Percentiles rank a stretch among this genome's conserved stretches.
phyloP scores from a whole-genome alignment of 2,329 filamentous ascomycete genomes.

The Chalaropsis thielavioides region DNA sequence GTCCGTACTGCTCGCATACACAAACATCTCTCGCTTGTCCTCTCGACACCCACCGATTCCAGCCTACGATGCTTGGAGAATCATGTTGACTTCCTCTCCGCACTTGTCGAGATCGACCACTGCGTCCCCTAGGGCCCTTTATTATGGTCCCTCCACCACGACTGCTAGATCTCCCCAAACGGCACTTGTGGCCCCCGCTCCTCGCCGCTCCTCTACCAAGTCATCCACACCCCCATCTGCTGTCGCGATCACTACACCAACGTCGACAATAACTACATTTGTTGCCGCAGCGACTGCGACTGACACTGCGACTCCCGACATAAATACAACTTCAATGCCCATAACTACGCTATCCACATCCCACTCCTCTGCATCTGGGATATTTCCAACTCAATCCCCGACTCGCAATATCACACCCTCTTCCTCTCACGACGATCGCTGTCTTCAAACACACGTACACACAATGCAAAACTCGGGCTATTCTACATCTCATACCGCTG shows the following conservation, averaged over 20 bases:
- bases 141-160: constrained; percentile 16
- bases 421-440: neutral
- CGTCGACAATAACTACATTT: neutral
- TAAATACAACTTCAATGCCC: neutral
- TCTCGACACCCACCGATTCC: neutral
- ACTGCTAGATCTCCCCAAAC: constrained; percentile 14
- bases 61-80: constrained; percentile 14
- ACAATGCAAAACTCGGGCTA: neutral
- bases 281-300: neutral
- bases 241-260: neutral
- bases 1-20: neutral
- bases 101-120: constrained; percentile 15
- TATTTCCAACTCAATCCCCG: neutral
- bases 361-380: neutral
- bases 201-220: constrained; percentile 14
- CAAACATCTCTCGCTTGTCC: neutral
- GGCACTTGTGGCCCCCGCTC: constrained; percentile 4
- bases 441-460: neutral
- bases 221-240: constrained; percentile 7
- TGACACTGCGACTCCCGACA: neutral
- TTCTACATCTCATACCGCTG: neutral
- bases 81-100: constrained; percentile 18
- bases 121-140: constrained; percentile 14
- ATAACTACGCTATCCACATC: neutral
- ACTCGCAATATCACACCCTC: neutral